These are phyloP conservation scores for Coemansia sp. DNA, from an alignment of 192 early-diverging fungal species.

Conservation along the genomic window DNA sequence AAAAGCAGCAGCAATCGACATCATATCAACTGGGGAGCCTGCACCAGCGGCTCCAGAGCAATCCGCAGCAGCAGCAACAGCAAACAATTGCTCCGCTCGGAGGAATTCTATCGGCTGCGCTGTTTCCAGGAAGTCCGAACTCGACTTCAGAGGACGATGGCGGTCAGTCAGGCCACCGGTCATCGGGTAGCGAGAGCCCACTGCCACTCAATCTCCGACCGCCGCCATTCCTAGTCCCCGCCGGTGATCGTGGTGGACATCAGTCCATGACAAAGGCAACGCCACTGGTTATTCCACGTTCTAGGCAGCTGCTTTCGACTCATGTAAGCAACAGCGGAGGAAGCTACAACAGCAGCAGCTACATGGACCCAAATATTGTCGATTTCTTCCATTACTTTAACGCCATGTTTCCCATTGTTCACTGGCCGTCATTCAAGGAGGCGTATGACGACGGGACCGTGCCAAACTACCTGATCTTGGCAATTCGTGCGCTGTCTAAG, in stretches of 20 bases:
- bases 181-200: constrained; percentile 52
- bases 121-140: constrained; percentile 53
- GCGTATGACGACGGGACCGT: constrained; percentile 56
- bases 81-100: constrained; percentile 44
- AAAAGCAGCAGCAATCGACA: constrained; percentile 19
- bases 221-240: constrained; percentile 48
- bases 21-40: constrained; percentile 10
- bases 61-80: constrained; percentile 13
- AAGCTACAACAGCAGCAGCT: constrained; percentile 20
- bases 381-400: constrained; percentile 57
- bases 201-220: constrained; percentile 37
- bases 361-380: constrained; percentile 52
- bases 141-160: constrained; percentile 44
- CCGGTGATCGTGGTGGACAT: constrained; percentile 49
- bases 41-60: constrained; percentile 13
- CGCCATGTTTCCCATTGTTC: constrained; percentile 53
- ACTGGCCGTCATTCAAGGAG: constrained; percentile 57
- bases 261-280: constrained; percentile 52
- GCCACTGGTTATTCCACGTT: constrained; percentile 45
- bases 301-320: constrained; percentile 26
- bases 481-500: constrained; percentile 53
- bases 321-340: constrained; percentile 6
- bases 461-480: constrained; percentile 55
- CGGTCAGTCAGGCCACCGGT: constrained; percentile 42
- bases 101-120: constrained; percentile 38